Percentiles rank a stretch among this genome's conserved stretches.
Conservation (phyloP, 352 stramenopile genomes). For the Pythium chondricola region DNA sequence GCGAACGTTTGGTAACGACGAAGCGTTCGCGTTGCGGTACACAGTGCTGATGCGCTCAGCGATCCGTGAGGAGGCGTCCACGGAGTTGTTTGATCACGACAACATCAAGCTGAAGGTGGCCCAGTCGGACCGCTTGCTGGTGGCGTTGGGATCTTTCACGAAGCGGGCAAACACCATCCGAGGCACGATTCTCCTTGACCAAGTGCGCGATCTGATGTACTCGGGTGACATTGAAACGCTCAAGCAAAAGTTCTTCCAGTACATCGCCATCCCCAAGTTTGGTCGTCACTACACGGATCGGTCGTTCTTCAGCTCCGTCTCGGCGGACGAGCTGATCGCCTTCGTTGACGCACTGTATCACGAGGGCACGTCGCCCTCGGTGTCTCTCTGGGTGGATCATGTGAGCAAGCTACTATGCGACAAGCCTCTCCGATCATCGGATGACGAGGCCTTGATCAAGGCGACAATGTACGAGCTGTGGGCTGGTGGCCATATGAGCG, state of each 20-base stretch:
- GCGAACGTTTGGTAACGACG: background rate
- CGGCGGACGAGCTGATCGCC: constrained; percentile 6
- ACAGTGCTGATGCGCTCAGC: constrained; percentile 5
- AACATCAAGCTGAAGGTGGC: background rate
- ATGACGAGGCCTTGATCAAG: constrained; percentile 10
- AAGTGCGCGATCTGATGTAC: constrained; percentile 4
- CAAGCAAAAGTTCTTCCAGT: constrained; percentile 11
- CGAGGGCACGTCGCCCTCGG: background rate
- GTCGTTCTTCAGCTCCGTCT: background rate
- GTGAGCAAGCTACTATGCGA: background rate
- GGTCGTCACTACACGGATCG: constrained; percentile 2
- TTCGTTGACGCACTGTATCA: constrained; percentile 1
- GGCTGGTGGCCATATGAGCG: background rate
- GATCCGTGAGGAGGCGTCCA: background rate
- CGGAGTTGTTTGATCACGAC: background rate
- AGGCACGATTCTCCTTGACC: constrained; percentile 10
- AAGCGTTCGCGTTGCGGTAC: constrained; percentile 5
- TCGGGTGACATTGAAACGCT: background rate
- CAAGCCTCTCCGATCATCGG: background rate
- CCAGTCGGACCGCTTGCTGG: background rate
- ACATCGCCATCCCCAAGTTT: constrained; percentile 9
- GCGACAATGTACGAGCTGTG: constrained; percentile 1
- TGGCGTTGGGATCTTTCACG: constrained; percentile 1
- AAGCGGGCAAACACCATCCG: constrained; percentile 7
- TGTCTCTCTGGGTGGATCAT: background rate